A percentile compares a stretch with the other conserved stretches of the same genome.
These are phyloP conservation scores for Penicillium hordei DNA, from an alignment of 2,329 filamentous ascomycete genomes.

Conservation along the genomic window DNA sequence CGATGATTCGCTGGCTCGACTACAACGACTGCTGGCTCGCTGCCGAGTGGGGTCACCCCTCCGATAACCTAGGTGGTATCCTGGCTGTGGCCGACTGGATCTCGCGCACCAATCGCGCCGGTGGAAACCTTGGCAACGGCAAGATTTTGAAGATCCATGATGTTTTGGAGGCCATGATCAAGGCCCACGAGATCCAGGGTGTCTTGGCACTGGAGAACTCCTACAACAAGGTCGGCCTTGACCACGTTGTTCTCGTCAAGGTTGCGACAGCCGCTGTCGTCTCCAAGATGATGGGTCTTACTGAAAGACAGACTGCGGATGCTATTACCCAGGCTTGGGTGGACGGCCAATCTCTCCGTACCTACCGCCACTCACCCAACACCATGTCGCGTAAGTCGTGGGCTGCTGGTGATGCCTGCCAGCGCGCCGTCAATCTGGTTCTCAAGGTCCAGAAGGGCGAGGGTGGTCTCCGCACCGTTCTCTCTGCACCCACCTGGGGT, in stretches of 20 bases:
- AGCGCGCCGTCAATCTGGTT: slow-evolving; percentile 86
- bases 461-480: slow-evolving; percentile 83
- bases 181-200: slow-evolving; percentile 98
- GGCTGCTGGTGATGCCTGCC: slow-evolving; percentile 97
- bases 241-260: slow-evolving; percentile 98
- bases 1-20: slow-evolving; percentile 98
- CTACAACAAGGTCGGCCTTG: slow-evolving; percentile 96
- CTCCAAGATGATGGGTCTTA: slow-evolving; percentile 89
- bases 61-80: slow-evolving; percentile 96
- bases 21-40: slow-evolving; percentile 99
- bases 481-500: slow-evolving; percentile 91
- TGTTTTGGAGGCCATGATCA: slow-evolving; percentile 96
- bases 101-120: slow-evolving; percentile 87
- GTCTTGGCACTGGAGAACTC: slow-evolving; percentile 96
- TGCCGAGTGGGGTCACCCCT: slow-evolving; percentile 98
- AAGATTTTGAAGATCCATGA: slow-evolving; percentile 87
- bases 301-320: slow-evolving; percentile 86
- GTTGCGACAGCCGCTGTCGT: slow-evolving; percentile 92
- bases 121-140: slow-evolving; percentile 67
- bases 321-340: slow-evolving; percentile 97
- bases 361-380: slow-evolving; percentile 96
- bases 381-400: slow-evolving; percentile 99
- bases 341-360: slow-evolving; percentile 91
- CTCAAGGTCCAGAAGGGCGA: slow-evolving; percentile 92
- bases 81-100: slow-evolving; percentile 97